Percentiles rank a stretch among this genome's conserved stretches.
These are phyloP conservation scores for Xylariaceae sp. DNA, from an alignment of 2,329 filamentous ascomycete species.

Conservation along the genomic window DNA sequence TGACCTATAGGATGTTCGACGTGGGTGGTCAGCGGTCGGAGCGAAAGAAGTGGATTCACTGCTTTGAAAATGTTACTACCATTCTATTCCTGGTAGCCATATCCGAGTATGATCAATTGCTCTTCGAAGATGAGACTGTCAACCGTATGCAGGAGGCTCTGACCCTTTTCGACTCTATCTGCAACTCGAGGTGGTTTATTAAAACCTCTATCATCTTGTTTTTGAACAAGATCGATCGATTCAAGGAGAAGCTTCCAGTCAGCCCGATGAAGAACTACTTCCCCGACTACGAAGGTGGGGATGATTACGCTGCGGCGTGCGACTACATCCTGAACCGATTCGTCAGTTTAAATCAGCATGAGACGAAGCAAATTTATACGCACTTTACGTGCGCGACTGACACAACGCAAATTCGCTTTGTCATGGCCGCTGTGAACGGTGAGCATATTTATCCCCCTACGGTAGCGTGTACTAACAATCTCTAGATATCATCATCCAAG, in stretches of 20 bases:
- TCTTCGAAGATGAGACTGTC: slow-evolving; percentile 96
- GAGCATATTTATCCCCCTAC: slow-evolving; percentile 43
- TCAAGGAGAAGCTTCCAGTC: slow-evolving; percentile 82
- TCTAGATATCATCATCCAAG: slow-evolving; percentile 98
- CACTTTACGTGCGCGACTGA: slow-evolving; percentile 99
- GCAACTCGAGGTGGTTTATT: slow-evolving; percentile 89
- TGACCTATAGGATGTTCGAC: slow-evolving; percentile 97
- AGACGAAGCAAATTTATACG: slow-evolving; percentile 99
- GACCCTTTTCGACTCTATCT: slow-evolving; percentile 85
- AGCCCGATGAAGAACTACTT: slow-evolving; percentile 91
- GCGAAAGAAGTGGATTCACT: slow-evolving; percentile 99
- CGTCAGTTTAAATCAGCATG: slow-evolving; percentile 97
- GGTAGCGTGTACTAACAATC: slow-evolving; percentile 49
- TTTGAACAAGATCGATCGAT: slow-evolving; percentile 87
- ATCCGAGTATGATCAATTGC: slow-evolving; percentile 93
- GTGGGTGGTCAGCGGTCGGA: slow-evolving; percentile 95
- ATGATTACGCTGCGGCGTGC: slow-evolving; percentile 94
- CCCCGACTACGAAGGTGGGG: slow-evolving; percentile 90
- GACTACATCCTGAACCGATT: slow-evolving; percentile 99
- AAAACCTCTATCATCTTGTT: slow-evolving; percentile 89
- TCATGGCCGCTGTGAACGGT: slow-evolving; percentile 99
- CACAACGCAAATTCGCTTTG: slow-evolving; percentile 98
- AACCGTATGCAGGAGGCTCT: slow-evolving; percentile 92
- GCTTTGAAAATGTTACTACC: slow-evolving; percentile 96
- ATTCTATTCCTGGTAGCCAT: slow-evolving; percentile 97